phyloP scores from a whole-genome alignment of 495 filamentous ascomycete genomes.

The Aspergillus incahuasiensis region DNA sequence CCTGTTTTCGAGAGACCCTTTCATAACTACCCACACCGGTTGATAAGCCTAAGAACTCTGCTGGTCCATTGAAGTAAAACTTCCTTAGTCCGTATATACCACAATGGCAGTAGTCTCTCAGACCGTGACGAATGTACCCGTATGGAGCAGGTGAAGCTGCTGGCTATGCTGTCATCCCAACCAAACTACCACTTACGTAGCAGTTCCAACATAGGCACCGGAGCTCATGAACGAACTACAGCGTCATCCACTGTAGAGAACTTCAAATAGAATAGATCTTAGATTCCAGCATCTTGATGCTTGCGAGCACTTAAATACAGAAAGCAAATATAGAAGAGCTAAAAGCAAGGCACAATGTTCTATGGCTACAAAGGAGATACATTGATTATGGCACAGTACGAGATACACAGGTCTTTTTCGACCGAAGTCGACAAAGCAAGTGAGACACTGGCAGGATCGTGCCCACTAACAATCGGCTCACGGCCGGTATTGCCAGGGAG shows the following conservation, averaged over 20 bases:
- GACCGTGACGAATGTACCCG: too few relatives aligned
- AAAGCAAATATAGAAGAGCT: not conserved
- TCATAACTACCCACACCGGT: not conserved
- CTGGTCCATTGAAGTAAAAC: not conserved
- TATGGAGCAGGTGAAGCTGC: not conserved
- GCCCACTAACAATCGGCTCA: conserved; percentile 15
- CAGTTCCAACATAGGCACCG: not conserved
- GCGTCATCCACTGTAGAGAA: not conserved
- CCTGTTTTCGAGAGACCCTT: not conserved
- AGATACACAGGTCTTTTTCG: conserved; percentile 44
- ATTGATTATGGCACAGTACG: conserved; percentile 51
- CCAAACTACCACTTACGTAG: not conserved
- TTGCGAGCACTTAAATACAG: not conserved
- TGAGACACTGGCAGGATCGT: conserved; percentile 27
- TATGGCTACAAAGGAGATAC: conserved; percentile 48
- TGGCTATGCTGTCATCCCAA: not conserved
- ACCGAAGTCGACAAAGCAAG: conserved; percentile 35
- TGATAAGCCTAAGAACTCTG: not conserved
- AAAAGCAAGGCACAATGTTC: conserved; percentile 23
- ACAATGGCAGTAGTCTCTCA: not conserved
- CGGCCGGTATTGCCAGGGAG: conserved; percentile 18
- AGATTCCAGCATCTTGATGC: not conserved
- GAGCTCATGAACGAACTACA: not conserved
- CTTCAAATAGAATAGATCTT: too few relatives aligned
- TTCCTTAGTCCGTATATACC: not conserved